Base-by-base conservation (phyloP, 495 filamentous ascomycete genomes). In the Hypoxylon trugodes region DNA sequence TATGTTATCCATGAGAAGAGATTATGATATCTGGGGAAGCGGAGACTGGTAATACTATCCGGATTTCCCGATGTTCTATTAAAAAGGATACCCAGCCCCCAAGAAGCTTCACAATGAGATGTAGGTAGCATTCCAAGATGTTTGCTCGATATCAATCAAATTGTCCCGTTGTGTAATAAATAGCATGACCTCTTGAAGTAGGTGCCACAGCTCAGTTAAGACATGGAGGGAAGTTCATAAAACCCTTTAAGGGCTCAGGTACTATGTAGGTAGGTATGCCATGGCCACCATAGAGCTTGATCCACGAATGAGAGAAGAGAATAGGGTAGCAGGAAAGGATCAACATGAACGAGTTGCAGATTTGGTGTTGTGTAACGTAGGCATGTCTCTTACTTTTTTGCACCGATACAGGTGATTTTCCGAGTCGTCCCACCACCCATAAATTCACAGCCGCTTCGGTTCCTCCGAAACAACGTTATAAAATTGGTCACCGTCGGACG, bases 151-250 rank as follows among this genome's bases (percentile, higher is more conserved):
- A 30, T 19, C 12, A 16, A 33, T n/a, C 3, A 22, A 16, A 2
- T 6, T 33, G 35, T 30, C 1, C 13, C 19, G 24, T 18, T 24
- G 30, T 32, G 35, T 37, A 40, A 30, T 12, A 2, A 12, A 26
- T 12, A 30, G 28, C 24, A 51, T 45, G 28, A 10, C 40, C 60
- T 4, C 5, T 55, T 55, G 8, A 30, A 49, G 49, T 33, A 59
- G 48, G 55, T 65, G 49, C 32, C 28, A 65, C 49, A 18, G 15
- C 21, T 18, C 6, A 8, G 36, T 37, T n/a, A 9, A 47, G 12
- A 25, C 6, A 21, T 38, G 4, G 10, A 38, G 45, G 38, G 40
- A 7, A 25, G 43, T 36, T 19, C 18, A 35, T 36, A 36, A 18
- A n/a, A 7, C 3, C 2, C 24, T 46, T 22, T 7, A 28, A 15